Percentiles rank a stretch among this genome's conserved stretches.
These are phyloP conservation scores for Pistacia integerrima DNA, from an alignment of 345 rosid genomes.

Conservation along the genomic window DNA sequence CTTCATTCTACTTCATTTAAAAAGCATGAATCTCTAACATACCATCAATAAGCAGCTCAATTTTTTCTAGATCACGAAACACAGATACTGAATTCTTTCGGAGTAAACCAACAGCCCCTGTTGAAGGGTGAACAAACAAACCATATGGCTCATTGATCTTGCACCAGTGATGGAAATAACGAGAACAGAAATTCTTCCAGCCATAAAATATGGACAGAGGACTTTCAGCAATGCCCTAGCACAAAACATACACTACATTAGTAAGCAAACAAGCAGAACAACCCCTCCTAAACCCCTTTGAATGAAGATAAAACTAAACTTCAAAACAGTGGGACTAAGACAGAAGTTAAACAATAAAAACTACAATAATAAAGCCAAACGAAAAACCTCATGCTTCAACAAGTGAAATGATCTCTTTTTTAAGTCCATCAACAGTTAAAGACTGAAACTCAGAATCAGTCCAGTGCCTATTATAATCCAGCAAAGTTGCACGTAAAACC, in stretches of 20 bases:
- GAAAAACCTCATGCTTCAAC: constrained; percentile 84
- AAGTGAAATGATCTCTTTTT: constrained; percentile 71
- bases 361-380: constrained; percentile 16
- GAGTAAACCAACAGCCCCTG: constrained; percentile 75
- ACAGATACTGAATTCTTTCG: constrained; percentile 78
- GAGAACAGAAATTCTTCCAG: constrained; percentile 76
- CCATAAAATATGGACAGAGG: constrained; percentile 52
- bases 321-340: not conserved
- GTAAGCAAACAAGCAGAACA: constrained; percentile 17
- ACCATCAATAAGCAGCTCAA: constrained; percentile 77
- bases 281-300: constrained; percentile 6
- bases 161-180: constrained; percentile 86
- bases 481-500: constrained; percentile 65
- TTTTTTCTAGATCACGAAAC: constrained; percentile 64
- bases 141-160: constrained; percentile 71
- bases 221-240: constrained; percentile 62
- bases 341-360: constrained; percentile 7
- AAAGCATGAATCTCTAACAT: constrained; percentile 23
- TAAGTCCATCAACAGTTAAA: constrained; percentile 75
- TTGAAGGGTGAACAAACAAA: constrained; percentile 55
- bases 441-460: constrained; percentile 81
- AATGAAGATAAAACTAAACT: not conserved
- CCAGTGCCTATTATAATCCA: constrained; percentile 78
- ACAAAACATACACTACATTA: constrained; percentile 30
- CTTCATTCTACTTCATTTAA: constrained; percentile 19